Conservation (phyloP, 768 basidiomycete genomes). For the Sporobolomyces roseus region DNA sequence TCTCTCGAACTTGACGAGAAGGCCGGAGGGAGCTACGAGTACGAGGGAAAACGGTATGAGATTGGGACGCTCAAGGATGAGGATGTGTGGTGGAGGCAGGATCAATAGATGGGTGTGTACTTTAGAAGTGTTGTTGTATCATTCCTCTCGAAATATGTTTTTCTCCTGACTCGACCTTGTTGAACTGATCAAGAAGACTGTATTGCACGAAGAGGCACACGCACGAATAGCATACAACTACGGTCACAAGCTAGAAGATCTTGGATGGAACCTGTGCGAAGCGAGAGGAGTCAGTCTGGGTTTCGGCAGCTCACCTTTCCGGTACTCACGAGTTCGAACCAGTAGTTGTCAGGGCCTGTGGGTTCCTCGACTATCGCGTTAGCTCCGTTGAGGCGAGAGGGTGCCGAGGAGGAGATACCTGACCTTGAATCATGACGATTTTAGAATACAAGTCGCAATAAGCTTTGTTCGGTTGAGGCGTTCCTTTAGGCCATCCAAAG, state of each 20-base stretch:
- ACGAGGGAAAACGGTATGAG: not conserved
- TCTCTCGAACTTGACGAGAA: slow-evolving; percentile 22
- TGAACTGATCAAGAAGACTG: too few relatives aligned
- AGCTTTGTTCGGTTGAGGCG: slow-evolving; percentile 32
- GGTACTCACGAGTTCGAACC: slow-evolving; percentile 8
- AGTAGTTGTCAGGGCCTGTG: slow-evolving; percentile 8
- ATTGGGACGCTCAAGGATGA: not conserved
- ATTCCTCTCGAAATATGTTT: not conserved
- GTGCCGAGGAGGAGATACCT: not conserved
- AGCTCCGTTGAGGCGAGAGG: not conserved
- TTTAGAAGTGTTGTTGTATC: not conserved
- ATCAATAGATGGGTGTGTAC: not conserved
- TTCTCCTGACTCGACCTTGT: too few relatives aligned
- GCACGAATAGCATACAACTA: too few relatives aligned
- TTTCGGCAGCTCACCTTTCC: too few relatives aligned
- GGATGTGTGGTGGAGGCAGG: slow-evolving; percentile 20
- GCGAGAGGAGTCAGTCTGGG: not conserved
- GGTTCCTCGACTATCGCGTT: not conserved
- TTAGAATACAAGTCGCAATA: slow-evolving; percentile 29
- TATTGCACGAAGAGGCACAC: too few relatives aligned
- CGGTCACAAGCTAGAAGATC: too few relatives aligned
- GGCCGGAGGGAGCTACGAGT: slow-evolving; percentile 13
- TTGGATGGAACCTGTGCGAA: slow-evolving; percentile 3
- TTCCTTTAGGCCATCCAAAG: slow-evolving; percentile 33
- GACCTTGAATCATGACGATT: slow-evolving; percentile 34